Conservation (phyloP, 2,329 filamentous ascomycete genomes). For the Xylaria digitata region DNA sequence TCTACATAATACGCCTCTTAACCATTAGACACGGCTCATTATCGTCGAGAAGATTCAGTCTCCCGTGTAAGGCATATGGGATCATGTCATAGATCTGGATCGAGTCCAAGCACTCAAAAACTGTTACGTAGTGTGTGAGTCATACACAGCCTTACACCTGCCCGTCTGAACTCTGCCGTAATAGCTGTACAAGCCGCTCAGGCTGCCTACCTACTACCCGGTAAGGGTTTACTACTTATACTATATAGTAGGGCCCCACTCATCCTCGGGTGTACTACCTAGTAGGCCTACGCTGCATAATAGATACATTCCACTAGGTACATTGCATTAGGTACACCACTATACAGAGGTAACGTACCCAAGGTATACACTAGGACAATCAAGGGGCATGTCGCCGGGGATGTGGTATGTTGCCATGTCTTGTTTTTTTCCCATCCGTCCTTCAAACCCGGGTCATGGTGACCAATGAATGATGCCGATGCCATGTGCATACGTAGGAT, state of each 20-base stretch:
- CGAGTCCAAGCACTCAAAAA: not conserved
- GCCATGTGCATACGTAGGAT: not conserved
- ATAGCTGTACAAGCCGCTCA: not conserved
- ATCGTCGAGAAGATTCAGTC: too few species aligned
- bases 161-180: not conserved
- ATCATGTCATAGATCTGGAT: slow-evolving; percentile 1
- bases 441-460: not conserved
- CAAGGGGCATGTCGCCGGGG: not conserved
- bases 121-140: not conserved
- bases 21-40: too few species aligned
- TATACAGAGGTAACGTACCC: too few species aligned
- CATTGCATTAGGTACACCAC: too few species aligned
- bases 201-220: not conserved
- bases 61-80: too few species aligned
- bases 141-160: not conserved
- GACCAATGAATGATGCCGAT: slow-evolving; percentile 19
- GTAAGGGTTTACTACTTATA: too few species aligned
- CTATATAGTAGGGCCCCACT: not conserved
- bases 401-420: not conserved
- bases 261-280: not conserved
- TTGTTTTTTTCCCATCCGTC: not conserved
- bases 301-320: too few species aligned
- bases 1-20: not conserved
- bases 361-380: not conserved
- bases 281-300: too few species aligned